phyloP scores from a whole-genome alignment of 306 rosid species.

The Mimosa bimucronata region DNA sequence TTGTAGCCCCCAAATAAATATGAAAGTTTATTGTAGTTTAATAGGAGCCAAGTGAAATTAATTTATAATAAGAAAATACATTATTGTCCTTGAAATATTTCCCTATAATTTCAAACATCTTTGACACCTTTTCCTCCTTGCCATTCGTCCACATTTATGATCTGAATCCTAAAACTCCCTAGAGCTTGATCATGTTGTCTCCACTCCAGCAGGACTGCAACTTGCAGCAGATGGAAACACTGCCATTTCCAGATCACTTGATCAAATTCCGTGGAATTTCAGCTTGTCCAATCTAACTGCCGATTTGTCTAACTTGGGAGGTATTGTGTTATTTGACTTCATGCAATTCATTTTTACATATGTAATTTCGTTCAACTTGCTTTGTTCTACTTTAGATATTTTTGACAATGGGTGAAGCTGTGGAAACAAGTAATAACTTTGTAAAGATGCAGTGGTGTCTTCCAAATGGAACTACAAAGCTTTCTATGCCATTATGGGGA shows the following conservation, averaged over 20 bases:
- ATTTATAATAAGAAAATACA: no score
- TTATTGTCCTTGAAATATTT: no score
- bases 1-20: no score
- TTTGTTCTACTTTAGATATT: constrained; percentile 21
- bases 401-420: not conserved
- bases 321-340: constrained; percentile 48
- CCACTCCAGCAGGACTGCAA: constrained; percentile 78
- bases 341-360: not conserved
- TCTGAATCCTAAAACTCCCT: no score
- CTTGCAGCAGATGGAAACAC: constrained; percentile 77
- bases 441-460: constrained; percentile 8
- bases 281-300: constrained; percentile 89
- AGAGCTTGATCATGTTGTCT: no score
- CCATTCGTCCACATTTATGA: no score
- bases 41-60: no score
- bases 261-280: constrained; percentile 92
- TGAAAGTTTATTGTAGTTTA: no score
- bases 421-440: no score
- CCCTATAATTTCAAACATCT: no score
- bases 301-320: constrained; percentile 90
- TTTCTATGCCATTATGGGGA: not conserved
- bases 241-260: constrained; percentile 83
- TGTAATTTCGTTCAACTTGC: not conserved
- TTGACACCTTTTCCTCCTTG: no score
- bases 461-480: constrained; percentile 14